These are phyloP conservation scores for Schwanniomyces etchellsii DNA, from an alignment of 1,139 yeast species.

Conservation along the genomic window DNA sequence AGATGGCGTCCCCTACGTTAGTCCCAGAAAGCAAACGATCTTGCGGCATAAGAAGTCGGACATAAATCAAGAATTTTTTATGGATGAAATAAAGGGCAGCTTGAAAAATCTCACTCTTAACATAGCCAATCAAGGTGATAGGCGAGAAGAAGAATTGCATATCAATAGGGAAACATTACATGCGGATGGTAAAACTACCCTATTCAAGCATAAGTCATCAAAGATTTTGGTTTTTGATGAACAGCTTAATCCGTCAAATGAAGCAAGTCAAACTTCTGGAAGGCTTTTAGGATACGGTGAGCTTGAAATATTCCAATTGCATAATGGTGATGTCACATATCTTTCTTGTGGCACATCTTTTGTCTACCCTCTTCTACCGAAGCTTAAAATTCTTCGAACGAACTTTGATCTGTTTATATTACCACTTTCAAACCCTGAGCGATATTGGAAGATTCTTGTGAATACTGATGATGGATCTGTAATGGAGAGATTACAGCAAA, in stretches of 20 bases:
- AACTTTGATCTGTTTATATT: constrained; percentile 50
- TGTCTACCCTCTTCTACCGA: constrained; percentile 62
- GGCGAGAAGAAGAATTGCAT: constrained; percentile 1
- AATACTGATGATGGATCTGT: constrained; percentile 28
- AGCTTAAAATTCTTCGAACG: constrained; percentile 51
- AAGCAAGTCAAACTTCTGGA: constrained; percentile 25
- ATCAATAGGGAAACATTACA: constrained; percentile 8
- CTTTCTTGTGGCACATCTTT: constrained; percentile 51
- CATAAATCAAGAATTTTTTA: constrained; percentile 15
- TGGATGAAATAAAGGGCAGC: constrained; percentile 26
- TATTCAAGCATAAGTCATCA: constrained; percentile 33
- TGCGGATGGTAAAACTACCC: constrained; percentile 32
- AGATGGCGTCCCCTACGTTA: constrained; percentile 13
- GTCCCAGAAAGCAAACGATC: constrained; percentile 38
- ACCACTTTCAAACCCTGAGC: constrained; percentile 64
- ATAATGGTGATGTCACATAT: constrained; percentile 59
- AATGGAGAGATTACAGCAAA: constrained; percentile 29
- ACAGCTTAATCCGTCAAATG: constrained; percentile 13
- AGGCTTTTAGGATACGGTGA: constrained; percentile 56
- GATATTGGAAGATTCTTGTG: constrained; percentile 63
- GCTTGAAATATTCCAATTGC: constrained; percentile 60
- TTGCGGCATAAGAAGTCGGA: constrained; percentile 33
- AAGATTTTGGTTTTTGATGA: constrained; percentile 42
- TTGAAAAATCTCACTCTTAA: constrained; percentile 11
- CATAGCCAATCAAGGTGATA: constrained; percentile 1